Evolutionary conservation across 2,329 filamentous ascomycete genomes (phyloP).

Genomic region (Teratosphaeria destructans): DNA sequence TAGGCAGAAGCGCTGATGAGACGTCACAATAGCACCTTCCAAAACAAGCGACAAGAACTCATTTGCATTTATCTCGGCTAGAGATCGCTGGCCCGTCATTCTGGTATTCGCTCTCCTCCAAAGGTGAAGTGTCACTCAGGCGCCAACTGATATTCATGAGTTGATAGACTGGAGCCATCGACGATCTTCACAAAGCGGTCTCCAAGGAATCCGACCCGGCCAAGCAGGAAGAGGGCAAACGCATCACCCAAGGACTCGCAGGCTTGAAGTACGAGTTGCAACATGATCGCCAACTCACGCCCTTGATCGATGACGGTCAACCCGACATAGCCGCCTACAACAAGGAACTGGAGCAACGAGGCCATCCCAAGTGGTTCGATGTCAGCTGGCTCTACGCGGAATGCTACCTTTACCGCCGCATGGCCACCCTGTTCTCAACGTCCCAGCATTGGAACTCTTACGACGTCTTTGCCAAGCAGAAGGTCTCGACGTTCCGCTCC

Average conservation of each 20-base stretch:
- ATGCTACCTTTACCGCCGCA: constrained; percentile 87
- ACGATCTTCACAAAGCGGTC: constrained; percentile 78
- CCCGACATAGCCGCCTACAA: constrained; percentile 76
- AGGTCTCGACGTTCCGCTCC: constrained; percentile 83
- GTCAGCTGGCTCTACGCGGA: constrained; percentile 84
- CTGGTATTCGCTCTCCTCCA: constrained; percentile 43
- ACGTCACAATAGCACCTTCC: constrained; percentile 52
- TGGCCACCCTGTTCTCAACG: constrained; percentile 65
- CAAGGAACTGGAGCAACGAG: constrained; percentile 65
- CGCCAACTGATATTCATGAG: not conserved
- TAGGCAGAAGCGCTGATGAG: constrained; percentile 5
- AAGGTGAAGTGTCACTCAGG: not conserved
- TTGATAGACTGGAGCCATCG: constrained; percentile 73
- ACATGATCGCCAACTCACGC: constrained; percentile 69
- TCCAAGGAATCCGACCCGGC: constrained; percentile 46
- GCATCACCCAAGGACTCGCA: constrained; percentile 67
- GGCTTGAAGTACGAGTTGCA: constrained; percentile 90
- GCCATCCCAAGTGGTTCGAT: constrained; percentile 68
- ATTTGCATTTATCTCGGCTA: constrained; percentile 76
- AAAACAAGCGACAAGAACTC: constrained; percentile 72
- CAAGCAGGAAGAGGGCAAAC: constrained; percentile 71
- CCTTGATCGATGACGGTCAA: constrained; percentile 65
- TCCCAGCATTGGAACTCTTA: constrained; percentile 80
- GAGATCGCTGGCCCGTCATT: constrained; percentile 88
- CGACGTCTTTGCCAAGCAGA: constrained; percentile 82